These are phyloP conservation scores for Neofusicoccum sp. DNA, from an alignment of 2,329 filamentous ascomycete species.

Conservation along the genomic window DNA sequence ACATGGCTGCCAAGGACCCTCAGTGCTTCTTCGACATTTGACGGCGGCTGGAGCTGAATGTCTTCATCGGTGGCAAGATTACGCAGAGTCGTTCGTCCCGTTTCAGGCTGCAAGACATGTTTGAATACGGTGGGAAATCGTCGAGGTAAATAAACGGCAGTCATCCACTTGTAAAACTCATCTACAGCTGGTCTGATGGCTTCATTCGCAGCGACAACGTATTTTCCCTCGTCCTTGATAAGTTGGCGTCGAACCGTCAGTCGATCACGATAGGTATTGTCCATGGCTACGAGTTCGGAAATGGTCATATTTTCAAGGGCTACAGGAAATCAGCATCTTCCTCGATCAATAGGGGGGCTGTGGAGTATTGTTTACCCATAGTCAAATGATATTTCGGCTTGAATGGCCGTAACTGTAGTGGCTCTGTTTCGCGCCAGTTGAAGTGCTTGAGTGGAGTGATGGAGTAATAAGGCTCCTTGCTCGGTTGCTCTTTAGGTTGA, in stretches of 20 bases:
- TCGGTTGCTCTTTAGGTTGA: neutral
- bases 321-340: slow-evolving; percentile 27
- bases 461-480: slow-evolving; percentile 35
- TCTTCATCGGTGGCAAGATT: slow-evolving; percentile 48
- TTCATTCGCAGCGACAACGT: slow-evolving; percentile 38
- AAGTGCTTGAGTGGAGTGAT: slow-evolving; percentile 52
- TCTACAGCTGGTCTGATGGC: slow-evolving; percentile 41
- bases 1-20: slow-evolving; percentile 51
- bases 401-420: slow-evolving; percentile 56
- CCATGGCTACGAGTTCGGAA: slow-evolving; percentile 58
- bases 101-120: neutral
- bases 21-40: slow-evolving; percentile 43
- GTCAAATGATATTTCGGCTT: slow-evolving; percentile 63
- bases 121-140: slow-evolving; percentile 53
- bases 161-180: slow-evolving; percentile 58
- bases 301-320: slow-evolving; percentile 53
- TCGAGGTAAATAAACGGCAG: slow-evolving; percentile 54
- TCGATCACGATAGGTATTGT: slow-evolving; percentile 57
- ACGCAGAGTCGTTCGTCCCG: slow-evolving; percentile 19
- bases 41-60: slow-evolving; percentile 39
- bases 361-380: slow-evolving; percentile 51
- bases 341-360: neutral
- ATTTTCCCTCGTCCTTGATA: slow-evolving; percentile 44
- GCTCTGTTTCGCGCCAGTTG: slow-evolving; percentile 51
- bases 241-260: slow-evolving; percentile 50